Evolutionary conservation across 2,329 filamentous ascomycete species (phyloP).

Genomic region (Ophiognomonia clavigignenti-juglandacearum): DNA sequence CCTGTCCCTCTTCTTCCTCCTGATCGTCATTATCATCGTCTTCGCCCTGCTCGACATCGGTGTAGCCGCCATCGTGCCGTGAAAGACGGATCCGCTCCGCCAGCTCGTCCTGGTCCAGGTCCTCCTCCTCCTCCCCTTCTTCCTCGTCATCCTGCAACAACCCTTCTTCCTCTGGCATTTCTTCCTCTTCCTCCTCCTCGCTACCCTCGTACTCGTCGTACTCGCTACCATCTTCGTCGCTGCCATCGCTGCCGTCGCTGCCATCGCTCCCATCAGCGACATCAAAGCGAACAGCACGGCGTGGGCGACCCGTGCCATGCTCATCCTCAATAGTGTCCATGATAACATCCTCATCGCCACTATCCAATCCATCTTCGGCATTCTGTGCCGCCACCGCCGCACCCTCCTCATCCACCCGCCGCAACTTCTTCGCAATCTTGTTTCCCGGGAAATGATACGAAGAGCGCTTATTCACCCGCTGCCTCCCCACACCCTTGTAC

Average conservation of each 20-base stretch:
- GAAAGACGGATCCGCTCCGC: constrained; percentile 3
- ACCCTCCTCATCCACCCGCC: not conserved
- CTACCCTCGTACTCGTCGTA: constrained; percentile 25
- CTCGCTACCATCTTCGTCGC: constrained; percentile 22
- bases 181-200: too few relatives aligned
- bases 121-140: constrained; percentile 20
- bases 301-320: not conserved
- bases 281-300: not conserved
- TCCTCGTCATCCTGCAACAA: too few relatives aligned
- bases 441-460: constrained; percentile 20
- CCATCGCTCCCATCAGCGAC: constrained; percentile 14
- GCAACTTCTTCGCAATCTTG: constrained; percentile 2
- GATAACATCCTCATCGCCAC: constrained; percentile 9
- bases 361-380: not conserved
- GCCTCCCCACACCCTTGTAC: constrained; percentile 22
- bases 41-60: constrained; percentile 18
- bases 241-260: constrained; percentile 17
- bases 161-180: too few relatives aligned
- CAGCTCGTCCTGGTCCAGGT: constrained; percentile 23
- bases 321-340: constrained; percentile 19
- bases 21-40: constrained; percentile 19
- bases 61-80: constrained; percentile 4
- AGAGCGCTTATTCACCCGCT: constrained; percentile 20
- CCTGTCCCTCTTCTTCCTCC: constrained; percentile 16
- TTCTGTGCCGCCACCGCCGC: constrained; percentile 4